Evolutionary conservation across 345 rosid species (phyloP).

Genomic region (Lepidium africanum): DNA sequence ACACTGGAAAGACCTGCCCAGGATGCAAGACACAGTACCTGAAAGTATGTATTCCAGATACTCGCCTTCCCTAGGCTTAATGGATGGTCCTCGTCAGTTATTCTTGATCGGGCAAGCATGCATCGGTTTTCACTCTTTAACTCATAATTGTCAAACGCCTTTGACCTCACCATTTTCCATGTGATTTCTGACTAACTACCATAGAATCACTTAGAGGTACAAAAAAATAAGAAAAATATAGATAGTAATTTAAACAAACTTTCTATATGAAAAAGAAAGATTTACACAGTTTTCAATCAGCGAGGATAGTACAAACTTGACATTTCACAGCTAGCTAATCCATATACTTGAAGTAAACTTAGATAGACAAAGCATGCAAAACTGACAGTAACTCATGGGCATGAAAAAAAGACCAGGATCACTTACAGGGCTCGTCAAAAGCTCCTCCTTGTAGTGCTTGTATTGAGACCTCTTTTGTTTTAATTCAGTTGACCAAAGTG

Average conservation of each 20-base stretch:
- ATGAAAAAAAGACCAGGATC: slow-evolving; percentile 5
- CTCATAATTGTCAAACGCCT: slow-evolving; percentile 39
- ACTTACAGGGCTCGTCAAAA: slow-evolving; percentile 90
- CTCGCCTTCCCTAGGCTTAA: slow-evolving; percentile 86
- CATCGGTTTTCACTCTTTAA: slow-evolving; percentile 49
- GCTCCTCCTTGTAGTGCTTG: slow-evolving; percentile 81
- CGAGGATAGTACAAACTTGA: background rate
- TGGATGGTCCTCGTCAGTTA: slow-evolving; percentile 91
- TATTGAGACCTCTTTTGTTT: slow-evolving; percentile 85
- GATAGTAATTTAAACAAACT: background rate
- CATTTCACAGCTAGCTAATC: background rate
- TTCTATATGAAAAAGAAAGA: background rate
- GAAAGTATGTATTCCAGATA: slow-evolving; percentile 90
- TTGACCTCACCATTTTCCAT: slow-evolving; percentile 73
- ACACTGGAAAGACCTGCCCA: background rate
- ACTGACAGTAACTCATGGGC: background rate
- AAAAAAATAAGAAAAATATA: slow-evolving; percentile 1
- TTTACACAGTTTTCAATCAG: background rate
- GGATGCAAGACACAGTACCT: slow-evolving; percentile 43
- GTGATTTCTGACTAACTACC: slow-evolving; percentile 98
- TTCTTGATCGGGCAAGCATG: slow-evolving; percentile 67
- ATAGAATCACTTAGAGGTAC: slow-evolving; percentile 54
- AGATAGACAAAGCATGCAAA: background rate
- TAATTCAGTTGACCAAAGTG: slow-evolving; percentile 73
- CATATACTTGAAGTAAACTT: background rate